Conservation (phyloP, 257 asterid genomes). For the Plantago ovata region DNA sequence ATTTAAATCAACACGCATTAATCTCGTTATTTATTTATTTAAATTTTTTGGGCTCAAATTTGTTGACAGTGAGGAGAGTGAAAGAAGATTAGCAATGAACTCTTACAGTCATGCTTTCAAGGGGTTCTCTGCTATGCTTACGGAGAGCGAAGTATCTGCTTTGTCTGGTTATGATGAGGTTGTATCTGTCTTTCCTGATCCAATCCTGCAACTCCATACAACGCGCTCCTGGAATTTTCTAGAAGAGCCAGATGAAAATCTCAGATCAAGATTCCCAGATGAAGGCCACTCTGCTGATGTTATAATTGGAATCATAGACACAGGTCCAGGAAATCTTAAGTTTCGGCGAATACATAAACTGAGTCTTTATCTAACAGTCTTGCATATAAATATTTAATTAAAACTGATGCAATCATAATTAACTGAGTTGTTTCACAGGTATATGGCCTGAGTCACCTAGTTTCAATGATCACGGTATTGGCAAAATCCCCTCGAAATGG, state of each 20-base stretch:
- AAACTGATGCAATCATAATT: not conserved
- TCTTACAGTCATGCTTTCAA: slow-evolving; percentile 55
- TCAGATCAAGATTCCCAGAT: slow-evolving; percentile 28
- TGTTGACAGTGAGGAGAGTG: slow-evolving; percentile 45
- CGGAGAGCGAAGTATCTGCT: slow-evolving; percentile 53
- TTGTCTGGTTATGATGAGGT: slow-evolving; percentile 59
- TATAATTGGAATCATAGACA: slow-evolving; percentile 70
- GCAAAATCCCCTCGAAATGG: slow-evolving; percentile 69
- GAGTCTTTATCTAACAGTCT: not conserved
- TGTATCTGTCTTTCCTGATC: slow-evolving; percentile 75
- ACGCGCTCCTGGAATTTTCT: slow-evolving; percentile 88
- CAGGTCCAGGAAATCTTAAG: slow-evolving; percentile 67
- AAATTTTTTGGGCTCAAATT: not conserved
- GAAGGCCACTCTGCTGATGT: slow-evolving; percentile 40
- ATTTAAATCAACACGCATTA: not conserved
- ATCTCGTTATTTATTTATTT: not conserved
- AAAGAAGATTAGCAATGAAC: slow-evolving; percentile 29
- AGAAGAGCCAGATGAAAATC: slow-evolving; percentile 31
- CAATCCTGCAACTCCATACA: slow-evolving; percentile 67
- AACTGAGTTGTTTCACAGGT: slow-evolving; percentile 35
- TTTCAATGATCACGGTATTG: slow-evolving; percentile 49
- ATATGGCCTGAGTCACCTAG: slow-evolving; percentile 88
- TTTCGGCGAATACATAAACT: too few relatives aligned
- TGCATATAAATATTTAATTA: too few relatives aligned
- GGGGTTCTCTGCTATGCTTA: slow-evolving; percentile 71